Evolutionary conservation across 140 eudicot species (phyloP), one percentile per base, ranked within the genome.

Genomic region (Cichorium intybus): DNA sequence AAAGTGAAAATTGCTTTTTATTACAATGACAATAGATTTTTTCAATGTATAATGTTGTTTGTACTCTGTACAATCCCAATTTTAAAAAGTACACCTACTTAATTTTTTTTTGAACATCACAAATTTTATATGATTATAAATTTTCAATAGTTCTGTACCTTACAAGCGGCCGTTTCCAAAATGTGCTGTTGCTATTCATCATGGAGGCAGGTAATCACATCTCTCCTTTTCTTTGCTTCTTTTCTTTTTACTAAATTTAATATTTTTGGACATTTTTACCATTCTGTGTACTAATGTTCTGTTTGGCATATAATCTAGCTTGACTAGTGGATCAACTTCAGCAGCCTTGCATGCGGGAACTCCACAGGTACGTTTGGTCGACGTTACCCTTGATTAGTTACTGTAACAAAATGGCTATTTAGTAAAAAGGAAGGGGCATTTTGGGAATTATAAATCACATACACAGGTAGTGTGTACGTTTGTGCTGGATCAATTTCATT

Each of bases 261-360:
- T 52, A 12, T 0, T 18, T 8, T 57, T 54, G 31, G 26, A 11
- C 72, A 55, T 29, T 64, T 72, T 56, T 16, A 62, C 66, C 52
- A 6, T 23, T 69, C 14, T 52, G 15, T 70, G 54, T 50, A 24
- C 69, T 71, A 47, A 48, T n/a, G 5, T 48, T 12, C 48, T 24
- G 15, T 55, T 55, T 64, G 60, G 34, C 68, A 46, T 55, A 34
- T 63, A 41, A 37, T 62, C 29, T 23, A 70, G 64, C 43, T 64
- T 61, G 14, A 47, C 73, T 80, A 92, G 98, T 77, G 98, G 98
- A 66, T 80, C 98, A 24, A 92, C 96, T 35, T 96, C 98, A 68
- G 98, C 93, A 29, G 98, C 98, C 24, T 79, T 92, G 24, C 91
- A 56, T 50, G 92, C 88, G 0, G 98, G 98, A 79, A 80, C 85